Percentiles rank a stretch among this genome's conserved stretches.
These are phyloP conservation scores for Globisporangium splendens DNA, from an alignment of 352 stramenopile genomes.

Conservation along the genomic window DNA sequence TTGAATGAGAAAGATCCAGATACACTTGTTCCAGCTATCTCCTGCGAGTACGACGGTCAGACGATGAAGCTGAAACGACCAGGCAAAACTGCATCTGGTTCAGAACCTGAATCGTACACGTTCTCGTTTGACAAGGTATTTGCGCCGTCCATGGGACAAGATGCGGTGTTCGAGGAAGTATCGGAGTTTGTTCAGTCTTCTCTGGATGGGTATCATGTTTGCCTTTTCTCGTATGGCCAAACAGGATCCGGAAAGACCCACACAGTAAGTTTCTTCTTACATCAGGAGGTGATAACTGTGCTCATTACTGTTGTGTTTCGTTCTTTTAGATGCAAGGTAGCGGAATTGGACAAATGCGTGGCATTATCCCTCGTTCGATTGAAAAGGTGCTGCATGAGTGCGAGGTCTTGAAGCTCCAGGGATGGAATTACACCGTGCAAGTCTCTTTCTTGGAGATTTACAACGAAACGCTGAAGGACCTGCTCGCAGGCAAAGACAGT, in stretches of 20 bases:
- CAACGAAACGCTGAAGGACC: constrained; percentile 97
- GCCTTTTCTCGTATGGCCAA: constrained; percentile 95
- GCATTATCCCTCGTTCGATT: constrained; percentile 97
- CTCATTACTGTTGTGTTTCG: constrained; percentile 9
- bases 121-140: constrained; percentile 99
- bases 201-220: constrained; percentile 97
- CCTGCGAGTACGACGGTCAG: constrained; percentile 70
- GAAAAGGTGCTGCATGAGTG: constrained; percentile 92
- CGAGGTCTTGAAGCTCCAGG: constrained; percentile 53
- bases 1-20: constrained; percentile 32
- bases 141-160: constrained; percentile 88
- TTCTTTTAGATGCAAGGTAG: constrained; percentile 94
- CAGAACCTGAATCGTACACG: constrained; percentile 45
- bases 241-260: constrained; percentile 93
- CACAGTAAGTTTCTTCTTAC: constrained; percentile 46
- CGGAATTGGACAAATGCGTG: constrained; percentile 92
- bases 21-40: constrained; percentile 42
- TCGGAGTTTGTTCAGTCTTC: constrained; percentile 97
- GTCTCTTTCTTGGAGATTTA: constrained; percentile 99
- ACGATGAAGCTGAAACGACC: constrained; percentile 56
- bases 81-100: constrained; percentile 27
- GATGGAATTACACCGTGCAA: constrained; percentile 95
- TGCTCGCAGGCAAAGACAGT: constrained; percentile 85
- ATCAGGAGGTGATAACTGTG: constrained; percentile 1
- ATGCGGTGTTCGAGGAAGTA: constrained; percentile 96